Evolutionary conservation across 139 green algal genomes (phyloP), one percentile per base, ranked within the genome.

Genomic region (Chlamydomonas applanata): DNA sequence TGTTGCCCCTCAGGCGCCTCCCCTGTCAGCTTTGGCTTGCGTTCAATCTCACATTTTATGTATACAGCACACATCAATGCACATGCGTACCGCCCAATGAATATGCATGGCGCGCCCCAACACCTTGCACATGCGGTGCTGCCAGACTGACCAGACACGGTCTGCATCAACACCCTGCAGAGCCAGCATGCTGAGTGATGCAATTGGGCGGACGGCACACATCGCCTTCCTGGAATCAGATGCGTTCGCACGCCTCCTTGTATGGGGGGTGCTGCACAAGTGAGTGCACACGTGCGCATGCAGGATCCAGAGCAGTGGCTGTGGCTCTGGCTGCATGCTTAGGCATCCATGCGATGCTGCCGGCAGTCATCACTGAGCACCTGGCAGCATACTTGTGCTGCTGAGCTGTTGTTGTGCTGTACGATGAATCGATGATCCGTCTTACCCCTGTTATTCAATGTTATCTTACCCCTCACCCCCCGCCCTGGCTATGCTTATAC

Each of bases 151-250:
- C n/a, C n/a, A n/a, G n/a, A n/a, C n/a, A n/a, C n/a, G n/a, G n/a
- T n/a, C n/a, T n/a, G n/a, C n/a, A n/a, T 49, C 40, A 49, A 19
- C 7, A 7, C 11, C 11, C 7, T 49, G 40, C 40, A 49, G 40
- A 11, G 40, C 40, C 40, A 49, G 11, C 22, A 33, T 71, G 20
- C 16, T 71, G 20, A 60, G 24, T 53, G 40, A 71, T 36, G 14
- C 59, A 17, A 22, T 71, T 19, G 64, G 64, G n/a, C 64, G 64
- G 14, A 71, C 64, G 11, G 64, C 64, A 33, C 64, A 71, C 64
- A 59, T 71, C 22, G 64, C 64, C 14, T 25, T 71, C 20, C 53
- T 71, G 11, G 64, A 71, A 36, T 30, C 22, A 16, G 20, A 34
- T 2, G 36, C 53, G 20, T 34, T 71, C 22, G 64, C 64, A 22